Evolutionary conservation across 208 protist genomes (phyloP).

Genomic region (Trypanosoma theileri): DNA sequence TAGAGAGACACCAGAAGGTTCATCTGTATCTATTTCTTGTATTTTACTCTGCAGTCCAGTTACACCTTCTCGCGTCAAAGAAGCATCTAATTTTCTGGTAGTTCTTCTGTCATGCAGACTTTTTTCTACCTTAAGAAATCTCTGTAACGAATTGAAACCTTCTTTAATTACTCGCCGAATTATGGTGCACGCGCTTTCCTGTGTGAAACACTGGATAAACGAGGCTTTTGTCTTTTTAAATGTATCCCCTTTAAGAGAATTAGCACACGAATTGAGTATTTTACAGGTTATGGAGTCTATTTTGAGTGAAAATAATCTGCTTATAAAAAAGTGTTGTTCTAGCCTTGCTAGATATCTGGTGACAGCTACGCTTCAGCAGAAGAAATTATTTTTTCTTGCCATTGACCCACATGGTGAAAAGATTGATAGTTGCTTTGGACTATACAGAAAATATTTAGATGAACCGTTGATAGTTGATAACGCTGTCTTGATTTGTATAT

Average conservation of each 20-base stretch:
- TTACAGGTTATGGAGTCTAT: slow-evolving; percentile 4
- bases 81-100: not conserved
- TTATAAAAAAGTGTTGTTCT: slow-evolving; percentile 2
- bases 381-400: slow-evolving; percentile 22
- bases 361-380: slow-evolving; percentile 8
- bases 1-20: not conserved
- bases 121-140: not conserved
- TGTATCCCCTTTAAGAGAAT: not conserved
- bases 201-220: slow-evolving; percentile 19
- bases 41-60: not conserved
- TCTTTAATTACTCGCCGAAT: slow-evolving; percentile 4
- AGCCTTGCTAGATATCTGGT: slow-evolving; percentile 16
- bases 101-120: slow-evolving; percentile 13
- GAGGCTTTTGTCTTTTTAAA: slow-evolving; percentile 3
- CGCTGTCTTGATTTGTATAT: slow-evolving; percentile 18
- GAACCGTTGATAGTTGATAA: slow-evolving; percentile 8
- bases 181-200: slow-evolving; percentile 1
- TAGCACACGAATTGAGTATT: not conserved
- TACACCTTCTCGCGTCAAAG: not conserved
- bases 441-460: not conserved
- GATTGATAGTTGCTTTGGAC: slow-evolving; percentile 9
- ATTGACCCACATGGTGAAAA: not conserved
- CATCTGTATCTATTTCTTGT: not conserved
- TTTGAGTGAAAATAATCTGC: slow-evolving; percentile 8
- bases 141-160: not conserved